These are phyloP conservation scores for Pseudonitzschia delicatissima DNA, from an alignment of 108 stramenopile species.

Conservation along the genomic window DNA sequence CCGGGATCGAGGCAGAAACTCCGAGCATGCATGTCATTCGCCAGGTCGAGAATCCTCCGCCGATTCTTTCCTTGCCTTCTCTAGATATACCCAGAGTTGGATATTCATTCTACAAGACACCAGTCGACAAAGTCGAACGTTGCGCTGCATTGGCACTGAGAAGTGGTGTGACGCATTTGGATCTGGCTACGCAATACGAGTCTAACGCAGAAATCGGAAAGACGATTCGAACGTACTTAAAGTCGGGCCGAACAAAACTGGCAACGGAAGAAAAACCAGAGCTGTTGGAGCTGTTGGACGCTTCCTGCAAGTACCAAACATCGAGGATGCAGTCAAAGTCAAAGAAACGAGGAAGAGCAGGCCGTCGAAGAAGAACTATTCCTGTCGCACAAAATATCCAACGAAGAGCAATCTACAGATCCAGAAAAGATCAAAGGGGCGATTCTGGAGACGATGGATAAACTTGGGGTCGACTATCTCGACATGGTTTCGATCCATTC, in stretches of 20 bases:
- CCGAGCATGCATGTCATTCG: neutral
- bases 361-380: constrained; percentile 49
- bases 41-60: neutral
- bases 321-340: constrained; percentile 20
- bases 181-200: constrained; percentile 57
- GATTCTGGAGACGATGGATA: constrained; percentile 25
- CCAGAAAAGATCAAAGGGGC: constrained; percentile 24
- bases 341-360: constrained; percentile 17
- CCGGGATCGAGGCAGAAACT: neutral
- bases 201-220: constrained; percentile 42
- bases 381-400: constrained; percentile 73
- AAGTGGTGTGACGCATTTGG: constrained; percentile 67
- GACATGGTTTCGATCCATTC: constrained; percentile 76
- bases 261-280: constrained; percentile 33
- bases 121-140: constrained; percentile 43
- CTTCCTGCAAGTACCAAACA: constrained; percentile 15
- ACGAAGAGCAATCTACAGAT: constrained; percentile 63
- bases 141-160: constrained; percentile 58
- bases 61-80: neutral
- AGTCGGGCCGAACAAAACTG: constrained; percentile 23
- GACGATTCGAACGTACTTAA: constrained; percentile 38
- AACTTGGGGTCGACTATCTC: constrained; percentile 38
- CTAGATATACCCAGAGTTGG: constrained; percentile 58
- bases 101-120: constrained; percentile 78
- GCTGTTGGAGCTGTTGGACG: constrained; percentile 35